Conservation (phyloP, 768 basidiomycete species). For the Dioszegia aurantiaca region DNA sequence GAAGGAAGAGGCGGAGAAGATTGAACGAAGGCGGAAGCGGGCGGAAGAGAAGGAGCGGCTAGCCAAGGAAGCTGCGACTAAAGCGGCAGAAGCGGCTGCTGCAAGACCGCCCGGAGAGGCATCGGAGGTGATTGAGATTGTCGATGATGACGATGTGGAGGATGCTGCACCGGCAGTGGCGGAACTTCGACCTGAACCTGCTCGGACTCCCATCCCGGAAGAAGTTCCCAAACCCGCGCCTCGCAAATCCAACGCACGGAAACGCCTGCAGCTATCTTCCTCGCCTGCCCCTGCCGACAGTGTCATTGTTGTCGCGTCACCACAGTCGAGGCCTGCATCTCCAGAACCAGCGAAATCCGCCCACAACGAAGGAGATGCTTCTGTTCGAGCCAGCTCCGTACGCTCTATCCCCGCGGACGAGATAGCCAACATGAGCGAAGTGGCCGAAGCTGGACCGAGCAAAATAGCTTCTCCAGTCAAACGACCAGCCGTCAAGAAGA, state of each 20-base stretch:
- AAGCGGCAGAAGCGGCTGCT: conserved; percentile 2
- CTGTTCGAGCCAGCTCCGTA: too few relatives aligned
- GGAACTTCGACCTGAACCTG: not conserved
- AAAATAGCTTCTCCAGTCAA: not conserved
- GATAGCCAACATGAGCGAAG: not conserved
- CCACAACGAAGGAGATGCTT: too few relatives aligned
- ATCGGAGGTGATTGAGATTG: not conserved
- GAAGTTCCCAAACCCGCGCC: not conserved
- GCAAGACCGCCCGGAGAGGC: not conserved
- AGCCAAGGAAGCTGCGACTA: conserved; percentile 3
- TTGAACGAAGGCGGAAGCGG: conserved; percentile 28
- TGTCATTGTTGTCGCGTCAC: not conserved
- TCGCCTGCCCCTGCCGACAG: not conserved
- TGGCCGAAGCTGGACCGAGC: not conserved
- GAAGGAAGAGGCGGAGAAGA: conserved; percentile 28
- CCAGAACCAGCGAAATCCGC: not conserved
- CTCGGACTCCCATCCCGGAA: not conserved
- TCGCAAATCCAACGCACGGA: not conserved
- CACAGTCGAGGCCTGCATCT: not conserved
- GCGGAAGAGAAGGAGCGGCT: conserved; percentile 28
- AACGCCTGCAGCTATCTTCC: not conserved
- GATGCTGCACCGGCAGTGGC: not conserved
- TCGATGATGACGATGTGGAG: not conserved
- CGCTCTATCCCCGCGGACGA: too few relatives aligned
- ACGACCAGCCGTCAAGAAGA: not conserved